phyloP scores from a whole-genome alignment of 768 basidiomycete genomes.

The Podaxis sp. region DNA sequence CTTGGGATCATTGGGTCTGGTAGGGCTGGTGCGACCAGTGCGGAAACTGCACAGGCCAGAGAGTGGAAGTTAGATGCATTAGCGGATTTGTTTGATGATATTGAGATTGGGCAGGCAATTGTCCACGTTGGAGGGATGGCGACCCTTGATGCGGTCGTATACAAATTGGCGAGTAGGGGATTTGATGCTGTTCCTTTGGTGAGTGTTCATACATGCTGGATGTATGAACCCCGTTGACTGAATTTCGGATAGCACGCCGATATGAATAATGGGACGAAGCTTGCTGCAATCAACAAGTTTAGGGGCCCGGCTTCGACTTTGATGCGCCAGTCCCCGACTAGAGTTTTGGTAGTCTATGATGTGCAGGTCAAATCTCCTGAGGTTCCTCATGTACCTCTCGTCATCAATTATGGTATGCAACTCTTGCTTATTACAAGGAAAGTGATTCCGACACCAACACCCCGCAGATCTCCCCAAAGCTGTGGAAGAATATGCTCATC shows the following conservation, averaged over 20 bases:
- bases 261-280: slow-evolving; percentile 81
- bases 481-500: slow-evolving; percentile 96
- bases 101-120: slow-evolving; percentile 77
- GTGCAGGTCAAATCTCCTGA: slow-evolving; percentile 90
- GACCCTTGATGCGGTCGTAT: slow-evolving; percentile 84
- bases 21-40: slow-evolving; percentile 73
- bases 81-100: slow-evolving; percentile 86
- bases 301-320: slow-evolving; percentile 55
- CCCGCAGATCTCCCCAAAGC: slow-evolving; percentile 82
- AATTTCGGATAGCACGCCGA: slow-evolving; percentile 71
- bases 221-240: slow-evolving; percentile 17
- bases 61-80: slow-evolving; percentile 96
- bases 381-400: slow-evolving; percentile 84
- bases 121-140: slow-evolving; percentile 90
- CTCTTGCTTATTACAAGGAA: slow-evolving; percentile 12
- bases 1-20: slow-evolving; percentile 93
- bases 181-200: slow-evolving; percentile 89
- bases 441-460: background rate
- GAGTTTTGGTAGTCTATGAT: slow-evolving; percentile 90
- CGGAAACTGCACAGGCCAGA: slow-evolving; percentile 81
- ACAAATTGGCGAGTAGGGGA: slow-evolving; percentile 83
- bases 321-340: slow-evolving; percentile 65
- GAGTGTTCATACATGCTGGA: slow-evolving; percentile 33
- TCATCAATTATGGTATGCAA: slow-evolving; percentile 86
- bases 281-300: slow-evolving; percentile 85